Base-by-base conservation (phyloP, 2,329 filamentous ascomycete species). In the Celoporthe dispersa region DNA sequence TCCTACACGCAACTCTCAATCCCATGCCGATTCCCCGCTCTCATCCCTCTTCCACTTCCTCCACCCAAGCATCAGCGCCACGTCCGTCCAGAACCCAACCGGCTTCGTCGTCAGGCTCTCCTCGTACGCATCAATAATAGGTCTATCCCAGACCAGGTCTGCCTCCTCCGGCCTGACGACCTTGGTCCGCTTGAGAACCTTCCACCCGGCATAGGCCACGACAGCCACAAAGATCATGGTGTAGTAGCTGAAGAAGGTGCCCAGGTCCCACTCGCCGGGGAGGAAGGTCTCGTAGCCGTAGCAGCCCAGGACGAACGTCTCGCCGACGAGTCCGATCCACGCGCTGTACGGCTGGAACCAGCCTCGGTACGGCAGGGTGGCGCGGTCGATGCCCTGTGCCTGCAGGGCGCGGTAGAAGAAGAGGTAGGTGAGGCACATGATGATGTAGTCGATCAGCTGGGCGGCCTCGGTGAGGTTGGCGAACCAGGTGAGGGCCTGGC, bases 361-460 rank as follows among this genome's bases (percentile, higher is more conserved):
- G n/a, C 87, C 89, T 53, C 78, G 82, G 79, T 91, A 91, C 0
- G 89, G 87, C n/a, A 90, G 79, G 0, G 78, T 80, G 12, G 77
- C 80, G 71, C 89, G 87, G 77, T 68, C 64, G 48, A 69, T 16
- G 39, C 67, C 69, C 61, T 72, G 71, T 5, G 41, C 62, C 22
- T 37, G 60, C 8, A 72, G 64, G 7, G 71, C 71, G 62, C 71
- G 71, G 69, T 69, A 69, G 61, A 72, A 72, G 67, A 68, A 72
- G 55, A 72, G 35, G 25, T 72, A 72, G 0, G 71, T 72, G 2
- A 71, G 12, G 48, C 66, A 67, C 71, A 72, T 72, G 77, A 87
- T 82, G 70, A 91, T 84, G 78, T 88, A 91, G 80, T 90, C 88
- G 77, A 91, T 89, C 73, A 89, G 82, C 68, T 85, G 84, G 37